phyloP scores from a whole-genome alignment of 768 basidiomycete genomes.

The Boletus eberwhitei region DNA sequence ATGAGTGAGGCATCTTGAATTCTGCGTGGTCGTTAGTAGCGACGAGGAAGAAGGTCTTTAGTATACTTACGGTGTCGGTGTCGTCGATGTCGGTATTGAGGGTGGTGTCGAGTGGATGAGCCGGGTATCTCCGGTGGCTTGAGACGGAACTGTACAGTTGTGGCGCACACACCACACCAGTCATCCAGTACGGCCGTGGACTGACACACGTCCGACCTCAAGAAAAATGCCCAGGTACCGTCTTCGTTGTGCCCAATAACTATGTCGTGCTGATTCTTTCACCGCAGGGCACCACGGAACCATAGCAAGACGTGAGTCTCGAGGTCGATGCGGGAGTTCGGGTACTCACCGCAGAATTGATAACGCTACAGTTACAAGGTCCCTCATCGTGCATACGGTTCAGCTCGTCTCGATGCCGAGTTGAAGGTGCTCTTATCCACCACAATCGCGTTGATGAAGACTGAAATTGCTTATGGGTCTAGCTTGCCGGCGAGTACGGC shows the following conservation, averaged over 20 bases:
- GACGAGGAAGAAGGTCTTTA: constrained; percentile 16
- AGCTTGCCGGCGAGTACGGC: constrained; percentile 99
- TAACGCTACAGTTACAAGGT: constrained; percentile 87
- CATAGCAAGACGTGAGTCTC: constrained; percentile 92
- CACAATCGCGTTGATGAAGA: background rate
- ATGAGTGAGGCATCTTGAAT: constrained; percentile 98
- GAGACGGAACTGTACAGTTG: constrained; percentile 61
- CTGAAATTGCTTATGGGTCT: constrained; percentile 6
- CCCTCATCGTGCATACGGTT: constrained; percentile 95
- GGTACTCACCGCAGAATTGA: constrained; percentile 58
- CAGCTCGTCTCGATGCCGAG: constrained; percentile 98
- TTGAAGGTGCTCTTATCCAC: constrained; percentile 69
- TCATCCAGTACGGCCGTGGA: constrained; percentile 31
- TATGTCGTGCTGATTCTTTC: constrained; percentile 26
- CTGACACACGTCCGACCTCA: constrained; percentile 42
- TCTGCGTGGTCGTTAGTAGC: constrained; percentile 30
- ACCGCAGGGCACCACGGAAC: constrained; percentile 80
- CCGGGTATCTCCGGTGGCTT: constrained; percentile 68
- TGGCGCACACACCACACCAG: constrained; percentile 40
- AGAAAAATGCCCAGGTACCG: constrained; percentile 84
- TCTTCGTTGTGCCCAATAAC: constrained; percentile 19
- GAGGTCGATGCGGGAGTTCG: constrained; percentile 69
- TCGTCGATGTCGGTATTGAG: constrained; percentile 51
- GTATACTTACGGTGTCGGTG: constrained; percentile 43
- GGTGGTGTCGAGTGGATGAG: constrained; percentile 25